phyloP scores from a whole-genome alignment of 164 flowering plant species.

The Magnolia sinica region DNA sequence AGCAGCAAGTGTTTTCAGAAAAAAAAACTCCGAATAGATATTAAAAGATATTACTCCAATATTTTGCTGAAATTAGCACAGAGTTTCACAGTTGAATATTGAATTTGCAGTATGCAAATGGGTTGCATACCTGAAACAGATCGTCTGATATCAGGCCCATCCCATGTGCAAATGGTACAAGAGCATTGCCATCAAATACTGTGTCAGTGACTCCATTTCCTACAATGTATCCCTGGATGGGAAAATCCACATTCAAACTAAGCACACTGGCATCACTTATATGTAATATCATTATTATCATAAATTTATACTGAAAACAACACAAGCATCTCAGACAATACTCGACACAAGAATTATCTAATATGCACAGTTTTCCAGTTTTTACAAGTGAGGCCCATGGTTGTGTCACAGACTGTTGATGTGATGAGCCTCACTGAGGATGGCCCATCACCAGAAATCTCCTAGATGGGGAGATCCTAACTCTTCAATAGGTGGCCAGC shows the following conservation, averaged over 20 bases:
- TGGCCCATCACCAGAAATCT: not conserved
- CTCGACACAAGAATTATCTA: no score
- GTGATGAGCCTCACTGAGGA: not conserved
- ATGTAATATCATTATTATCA: not conserved
- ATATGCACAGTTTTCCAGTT: not conserved
- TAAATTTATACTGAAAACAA: not conserved
- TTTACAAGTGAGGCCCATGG: not conserved
- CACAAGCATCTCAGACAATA: not conserved
- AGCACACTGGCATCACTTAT: not conserved
- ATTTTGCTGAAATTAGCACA: no score
- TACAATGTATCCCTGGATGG: conserved; percentile 70
- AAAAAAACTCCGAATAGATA: no score
- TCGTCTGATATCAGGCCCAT: conserved; percentile 88
- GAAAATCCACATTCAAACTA: not conserved
- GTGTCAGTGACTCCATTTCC: conserved; percentile 83
- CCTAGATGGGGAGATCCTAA: not conserved
- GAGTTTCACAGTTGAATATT: not conserved
- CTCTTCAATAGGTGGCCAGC: no score
- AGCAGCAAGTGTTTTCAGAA: no score
- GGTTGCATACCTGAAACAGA: conserved; percentile 51
- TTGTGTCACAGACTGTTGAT: not conserved
- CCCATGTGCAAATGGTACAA: conserved; percentile 91
- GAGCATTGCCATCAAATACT: conserved; percentile 74
- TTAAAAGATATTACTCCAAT: no score
- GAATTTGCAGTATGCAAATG: not conserved